Evolutionary conservation across 495 filamentous ascomycete species (phyloP).

Genomic region (Neurospora sp.): DNA sequence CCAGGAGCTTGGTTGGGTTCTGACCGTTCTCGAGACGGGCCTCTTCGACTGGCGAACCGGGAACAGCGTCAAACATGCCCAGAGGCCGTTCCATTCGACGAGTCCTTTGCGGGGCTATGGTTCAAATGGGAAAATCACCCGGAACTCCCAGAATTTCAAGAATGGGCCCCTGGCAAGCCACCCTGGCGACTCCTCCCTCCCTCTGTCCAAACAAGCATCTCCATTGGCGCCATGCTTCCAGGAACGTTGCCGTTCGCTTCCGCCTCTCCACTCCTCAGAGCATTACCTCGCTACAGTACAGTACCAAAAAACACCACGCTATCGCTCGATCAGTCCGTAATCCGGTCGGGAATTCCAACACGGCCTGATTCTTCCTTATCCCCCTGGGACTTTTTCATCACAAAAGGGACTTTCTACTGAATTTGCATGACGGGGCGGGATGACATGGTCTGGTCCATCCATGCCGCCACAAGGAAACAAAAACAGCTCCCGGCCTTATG

Average conservation of each 20-base stretch:
- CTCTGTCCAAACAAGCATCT: neutral
- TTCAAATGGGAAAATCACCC: conserved; percentile 22
- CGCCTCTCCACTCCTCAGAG: neutral
- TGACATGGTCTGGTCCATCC: neutral
- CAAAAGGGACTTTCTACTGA: neutral
- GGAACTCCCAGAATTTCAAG: conserved; percentile 15
- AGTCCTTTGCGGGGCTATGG: conserved; percentile 15
- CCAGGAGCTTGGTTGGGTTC: neutral
- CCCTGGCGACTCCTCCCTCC: neutral
- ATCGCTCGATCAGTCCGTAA: neutral
- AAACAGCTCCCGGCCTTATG: neutral
- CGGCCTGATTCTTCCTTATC: neutral
- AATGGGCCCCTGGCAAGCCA: neutral
- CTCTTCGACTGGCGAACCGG: neutral
- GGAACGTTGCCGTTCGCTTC: neutral
- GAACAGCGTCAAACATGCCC: neutral
- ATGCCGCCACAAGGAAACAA: neutral
- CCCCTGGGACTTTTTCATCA: neutral
- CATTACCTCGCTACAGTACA: neutral
- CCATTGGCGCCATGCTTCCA: neutral
- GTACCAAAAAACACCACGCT: neutral
- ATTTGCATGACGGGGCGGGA: neutral
- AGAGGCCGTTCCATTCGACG: conserved; percentile 12
- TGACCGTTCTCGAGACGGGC: neutral
- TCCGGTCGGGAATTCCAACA: neutral